phyloP scores from a whole-genome alignment of 768 basidiomycete genomes.

The Neoboletus brunneissimus region DNA sequence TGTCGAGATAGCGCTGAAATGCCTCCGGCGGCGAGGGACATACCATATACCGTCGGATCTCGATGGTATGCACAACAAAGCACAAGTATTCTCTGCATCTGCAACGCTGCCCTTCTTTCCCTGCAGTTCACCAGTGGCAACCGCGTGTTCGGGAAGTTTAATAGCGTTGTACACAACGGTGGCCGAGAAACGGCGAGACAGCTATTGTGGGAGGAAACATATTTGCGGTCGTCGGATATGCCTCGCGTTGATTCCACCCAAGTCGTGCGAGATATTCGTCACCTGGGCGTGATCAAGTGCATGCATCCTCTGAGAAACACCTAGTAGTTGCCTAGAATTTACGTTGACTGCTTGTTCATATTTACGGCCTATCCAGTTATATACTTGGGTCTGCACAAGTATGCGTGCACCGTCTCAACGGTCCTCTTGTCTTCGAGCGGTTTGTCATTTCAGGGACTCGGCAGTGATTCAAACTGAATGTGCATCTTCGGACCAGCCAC shows the following conservation, averaged over 20 bases:
- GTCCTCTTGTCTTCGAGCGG: background rate
- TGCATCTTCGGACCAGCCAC: background rate
- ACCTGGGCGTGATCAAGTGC: no score
- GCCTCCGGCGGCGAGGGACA: background rate
- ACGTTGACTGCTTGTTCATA: background rate
- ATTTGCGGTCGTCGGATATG: background rate
- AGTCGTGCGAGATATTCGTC: background rate
- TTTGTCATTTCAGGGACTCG: background rate
- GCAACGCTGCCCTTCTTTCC: background rate
- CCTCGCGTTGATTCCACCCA: background rate
- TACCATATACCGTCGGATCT: background rate
- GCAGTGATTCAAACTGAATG: background rate
- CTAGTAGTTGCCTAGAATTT: no score
- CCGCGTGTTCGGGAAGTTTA: background rate
- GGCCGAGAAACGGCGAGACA: background rate
- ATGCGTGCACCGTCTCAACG: no score
- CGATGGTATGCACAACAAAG: background rate
- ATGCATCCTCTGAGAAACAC: no score
- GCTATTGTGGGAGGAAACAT: background rate
- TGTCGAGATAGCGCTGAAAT: background rate
- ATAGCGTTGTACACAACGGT: background rate
- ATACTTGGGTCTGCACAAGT: no score
- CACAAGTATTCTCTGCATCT: background rate
- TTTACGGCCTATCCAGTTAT: background rate
- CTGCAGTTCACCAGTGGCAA: background rate